A percentile compares a stretch with the other conserved stretches of the same genome.
These are phyloP conservation scores for Pseudocercospora cruenta DNA, from an alignment of 2,329 filamentous ascomycete species.

Conservation along the genomic window DNA sequence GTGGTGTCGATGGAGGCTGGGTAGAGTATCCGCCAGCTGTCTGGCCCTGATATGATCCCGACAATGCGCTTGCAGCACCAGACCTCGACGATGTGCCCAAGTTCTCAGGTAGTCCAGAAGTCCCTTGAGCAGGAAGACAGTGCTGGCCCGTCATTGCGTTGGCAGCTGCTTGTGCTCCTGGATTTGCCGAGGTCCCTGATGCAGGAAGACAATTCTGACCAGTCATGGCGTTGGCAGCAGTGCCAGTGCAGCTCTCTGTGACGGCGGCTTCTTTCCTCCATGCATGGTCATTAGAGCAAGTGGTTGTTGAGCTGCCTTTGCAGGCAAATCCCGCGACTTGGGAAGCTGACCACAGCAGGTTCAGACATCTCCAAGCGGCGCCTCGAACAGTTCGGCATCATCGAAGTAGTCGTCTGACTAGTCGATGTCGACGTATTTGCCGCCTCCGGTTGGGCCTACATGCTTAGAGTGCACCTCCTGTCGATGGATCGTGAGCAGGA, in stretches of 20 bases:
- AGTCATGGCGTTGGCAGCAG: constrained; percentile 38
- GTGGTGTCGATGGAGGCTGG: too few species aligned
- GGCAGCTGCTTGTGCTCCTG: constrained; percentile 45
- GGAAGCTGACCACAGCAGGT: constrained; percentile 20
- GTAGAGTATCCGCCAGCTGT: neutral
- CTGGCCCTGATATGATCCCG: neutral
- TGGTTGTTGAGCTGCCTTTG: constrained; percentile 1
- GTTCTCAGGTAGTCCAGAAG: neutral
- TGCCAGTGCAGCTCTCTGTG: neutral
- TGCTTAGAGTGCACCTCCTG: constrained; percentile 36
- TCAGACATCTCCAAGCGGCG: constrained; percentile 17
- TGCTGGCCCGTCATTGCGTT: constrained; percentile 38
- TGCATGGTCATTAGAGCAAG: constrained; percentile 1
- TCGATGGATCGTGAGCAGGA: constrained; percentile 40
- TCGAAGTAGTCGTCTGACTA: constrained; percentile 35
- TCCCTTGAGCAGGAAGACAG: neutral
- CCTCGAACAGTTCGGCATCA: constrained; percentile 26
- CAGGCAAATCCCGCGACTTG: neutral
- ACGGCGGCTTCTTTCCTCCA: neutral
- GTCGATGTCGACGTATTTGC: constrained; percentile 35
- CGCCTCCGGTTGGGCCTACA: constrained; percentile 34
- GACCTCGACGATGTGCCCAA: neutral
- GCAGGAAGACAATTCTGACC: constrained; percentile 32
- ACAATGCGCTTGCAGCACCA: neutral
- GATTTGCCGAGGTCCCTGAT: neutral